Percentiles rank a stretch among this genome's conserved stretches.
These are phyloP conservation scores for Xylaria sp. DNA, from an alignment of 2,329 filamentous ascomycete genomes.

Conservation along the genomic window DNA sequence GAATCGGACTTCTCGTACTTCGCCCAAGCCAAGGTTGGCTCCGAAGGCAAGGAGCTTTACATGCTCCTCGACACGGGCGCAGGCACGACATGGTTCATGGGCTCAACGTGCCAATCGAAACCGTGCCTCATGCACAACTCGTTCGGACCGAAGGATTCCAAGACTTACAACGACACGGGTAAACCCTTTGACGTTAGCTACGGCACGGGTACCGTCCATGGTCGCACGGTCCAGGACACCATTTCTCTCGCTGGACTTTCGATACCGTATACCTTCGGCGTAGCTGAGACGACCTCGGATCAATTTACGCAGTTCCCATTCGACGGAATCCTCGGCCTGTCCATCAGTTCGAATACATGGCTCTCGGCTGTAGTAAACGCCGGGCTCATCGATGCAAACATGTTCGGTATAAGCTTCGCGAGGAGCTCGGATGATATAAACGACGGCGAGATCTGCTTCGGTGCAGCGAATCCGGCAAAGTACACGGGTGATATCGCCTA, in stretches of 20 bases:
- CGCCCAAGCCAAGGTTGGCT: slow-evolving; percentile 51
- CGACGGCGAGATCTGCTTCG: slow-evolving; percentile 74
- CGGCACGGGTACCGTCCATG: slow-evolving; percentile 69
- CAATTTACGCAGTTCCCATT: slow-evolving; percentile 77
- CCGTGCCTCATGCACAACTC: slow-evolving; percentile 66
- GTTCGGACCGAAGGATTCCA: slow-evolving; percentile 63
- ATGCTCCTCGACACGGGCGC: slow-evolving; percentile 64
- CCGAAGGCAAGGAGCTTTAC: slow-evolving; percentile 47
- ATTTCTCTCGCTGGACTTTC: slow-evolving; percentile 61
- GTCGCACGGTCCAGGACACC: slow-evolving; percentile 60
- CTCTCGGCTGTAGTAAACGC: slow-evolving; percentile 55
- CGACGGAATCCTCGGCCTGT: slow-evolving; percentile 80
- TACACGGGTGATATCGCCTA: slow-evolving; percentile 67
- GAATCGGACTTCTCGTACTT: slow-evolving; percentile 64
- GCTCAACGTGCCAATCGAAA: slow-evolving; percentile 57
- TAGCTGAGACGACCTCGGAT: slow-evolving; percentile 64
- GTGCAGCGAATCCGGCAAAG: slow-evolving; percentile 59
- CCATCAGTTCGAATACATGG: slow-evolving; percentile 63
- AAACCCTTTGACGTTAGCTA: slow-evolving; percentile 64
- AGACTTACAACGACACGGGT: slow-evolving; percentile 49
- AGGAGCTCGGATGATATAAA: slow-evolving; percentile 60
- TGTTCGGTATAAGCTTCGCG: slow-evolving; percentile 67
- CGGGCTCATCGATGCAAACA: slow-evolving; percentile 54
- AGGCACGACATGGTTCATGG: slow-evolving; percentile 79
- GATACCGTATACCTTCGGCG: slow-evolving; percentile 62